Evolutionary conservation across 2,329 filamentous ascomycete species (phyloP), one percentile per base, ranked within the genome.

Genomic region (Pyrenochaeta sp.): DNA sequence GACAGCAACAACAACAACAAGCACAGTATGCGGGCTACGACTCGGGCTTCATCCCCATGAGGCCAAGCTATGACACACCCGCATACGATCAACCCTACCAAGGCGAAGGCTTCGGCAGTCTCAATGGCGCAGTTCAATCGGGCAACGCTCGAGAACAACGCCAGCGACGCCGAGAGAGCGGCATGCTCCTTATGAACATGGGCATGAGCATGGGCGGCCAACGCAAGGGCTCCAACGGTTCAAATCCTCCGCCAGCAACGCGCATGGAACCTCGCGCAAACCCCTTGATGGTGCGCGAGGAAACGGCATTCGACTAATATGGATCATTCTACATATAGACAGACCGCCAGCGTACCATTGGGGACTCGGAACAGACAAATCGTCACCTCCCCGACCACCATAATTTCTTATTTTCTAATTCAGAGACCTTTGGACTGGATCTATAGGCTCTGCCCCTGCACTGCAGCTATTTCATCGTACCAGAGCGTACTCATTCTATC

Each of bases 41-140:
- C 21, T 77, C 76, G 6, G 79, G 78, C 3, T 81, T 81, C 50
- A 74, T 77, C 19, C 75, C 77, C 1, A 63, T 81, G 41, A 77
- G 79, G 36, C 76, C 76, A 11, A 73, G 72, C 32, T 78, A 81
- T 63, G 74, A 81, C 8, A 38, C 61, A 1, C 56, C 63, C 11
- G 34, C 49, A 3, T 68, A 67, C 26, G 60, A 67, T 35, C 58
- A 61, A 28, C 57, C 62, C 18, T 63, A 60, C 13, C 57, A 61
- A 36, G 52, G 46, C 3, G 63, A 70, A 14, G 65, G 63, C 3
- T 72, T 63, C 32, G 63, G 67, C 24, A 70, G 67, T 38, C 38
- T 72, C 21, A 71, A 68, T 34, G 63, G 67, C 13, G 59, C 58
- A 14, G 42, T 67, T 3, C 59, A 65, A 18, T 44, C 55, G 14